phyloP scores from a whole-genome alignment of 805 yeast species.

The Diddensiella santjacobensis region DNA sequence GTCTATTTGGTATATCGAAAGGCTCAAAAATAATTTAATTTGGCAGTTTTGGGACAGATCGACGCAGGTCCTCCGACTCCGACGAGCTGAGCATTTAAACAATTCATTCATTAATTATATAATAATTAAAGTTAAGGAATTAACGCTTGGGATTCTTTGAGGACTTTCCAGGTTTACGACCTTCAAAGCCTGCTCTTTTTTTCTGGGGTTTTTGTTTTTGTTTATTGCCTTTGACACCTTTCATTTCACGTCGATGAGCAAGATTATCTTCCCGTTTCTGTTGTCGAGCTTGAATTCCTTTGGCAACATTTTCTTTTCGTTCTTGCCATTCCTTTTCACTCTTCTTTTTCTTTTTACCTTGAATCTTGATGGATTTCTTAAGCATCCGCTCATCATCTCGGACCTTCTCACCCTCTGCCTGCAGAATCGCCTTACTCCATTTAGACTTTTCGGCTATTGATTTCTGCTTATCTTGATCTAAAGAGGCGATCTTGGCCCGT shows the following conservation, averaged over 20 bases:
- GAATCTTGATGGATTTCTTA: conserved; percentile 78
- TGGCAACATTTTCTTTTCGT: conserved; percentile 74
- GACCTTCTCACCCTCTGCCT: conserved; percentile 82
- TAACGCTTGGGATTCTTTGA: no score
- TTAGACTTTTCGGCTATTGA: conserved; percentile 64
- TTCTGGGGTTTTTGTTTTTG: conserved; percentile 55
- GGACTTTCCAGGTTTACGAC: no score
- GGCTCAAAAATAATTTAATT: no score
- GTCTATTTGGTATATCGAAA: no score
- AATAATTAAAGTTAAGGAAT: no score
- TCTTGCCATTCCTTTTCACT: conserved; percentile 92
- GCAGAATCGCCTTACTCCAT: conserved; percentile 82
- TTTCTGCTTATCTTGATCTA: conserved; percentile 59
- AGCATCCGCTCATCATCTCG: conserved; percentile 87
- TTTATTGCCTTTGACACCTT: conserved; percentile 73
- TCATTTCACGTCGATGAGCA: conserved; percentile 78
- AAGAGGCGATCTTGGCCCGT: conserved; percentile 54
- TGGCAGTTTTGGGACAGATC: no score
- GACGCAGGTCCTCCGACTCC: no score
- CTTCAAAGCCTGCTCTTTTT: conserved; percentile 89
- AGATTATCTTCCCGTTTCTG: conserved; percentile 92
- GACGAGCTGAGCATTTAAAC: no score
- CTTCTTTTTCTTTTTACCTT: conserved; percentile 77
- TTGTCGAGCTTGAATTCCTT: conserved; percentile 66
- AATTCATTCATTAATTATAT: no score